Conservation (phyloP, 148 eudicot species). For the Vaccinium macrocarpon region DNA sequence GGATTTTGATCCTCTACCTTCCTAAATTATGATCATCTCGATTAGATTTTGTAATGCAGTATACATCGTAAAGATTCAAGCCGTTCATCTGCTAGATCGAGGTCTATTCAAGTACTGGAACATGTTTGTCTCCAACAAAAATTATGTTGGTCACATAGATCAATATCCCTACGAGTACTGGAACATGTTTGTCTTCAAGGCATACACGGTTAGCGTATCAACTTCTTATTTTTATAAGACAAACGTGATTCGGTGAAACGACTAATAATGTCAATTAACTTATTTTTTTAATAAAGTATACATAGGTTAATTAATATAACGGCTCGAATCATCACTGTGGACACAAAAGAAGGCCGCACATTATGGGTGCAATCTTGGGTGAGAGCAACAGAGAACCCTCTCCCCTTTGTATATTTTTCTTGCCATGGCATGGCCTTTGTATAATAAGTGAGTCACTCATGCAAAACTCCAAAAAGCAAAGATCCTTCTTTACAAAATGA, state of each 20-base stretch:
- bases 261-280: not conserved
- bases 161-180: not conserved
- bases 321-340: not conserved
- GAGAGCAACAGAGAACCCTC: not conserved
- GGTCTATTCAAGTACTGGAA: not conserved
- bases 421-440: not conserved
- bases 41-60: not conserved
- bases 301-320: not conserved
- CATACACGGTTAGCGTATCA: not conserved
- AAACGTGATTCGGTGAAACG: not conserved
- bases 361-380: not conserved
- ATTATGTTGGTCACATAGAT: not conserved
- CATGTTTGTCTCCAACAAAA: no score
- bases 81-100: not conserved
- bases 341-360: not conserved
- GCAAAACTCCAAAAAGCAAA: constrained; percentile 1
- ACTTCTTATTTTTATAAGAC: no score
- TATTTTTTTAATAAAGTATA: not conserved
- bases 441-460: constrained; percentile 16
- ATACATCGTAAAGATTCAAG: not conserved
- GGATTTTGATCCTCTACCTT: not conserved
- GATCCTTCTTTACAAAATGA: not conserved
- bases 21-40: not conserved
- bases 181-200: not conserved
- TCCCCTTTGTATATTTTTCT: not conserved